Conservation (phyloP, 257 asterid species). For the Salvia hispanica region DNA sequence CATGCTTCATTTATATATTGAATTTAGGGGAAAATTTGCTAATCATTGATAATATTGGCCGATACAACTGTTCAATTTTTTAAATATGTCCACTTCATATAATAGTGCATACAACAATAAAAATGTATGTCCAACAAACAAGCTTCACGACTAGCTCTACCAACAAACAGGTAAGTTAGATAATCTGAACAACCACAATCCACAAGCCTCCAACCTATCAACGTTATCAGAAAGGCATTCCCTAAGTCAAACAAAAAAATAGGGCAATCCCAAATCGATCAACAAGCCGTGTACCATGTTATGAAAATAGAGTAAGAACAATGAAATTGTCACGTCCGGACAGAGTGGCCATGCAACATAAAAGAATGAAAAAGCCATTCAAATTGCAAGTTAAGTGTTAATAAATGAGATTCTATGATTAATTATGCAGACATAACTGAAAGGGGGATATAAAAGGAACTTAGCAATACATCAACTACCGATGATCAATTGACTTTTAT, state of each 20-base stretch:
- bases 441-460: not conserved
- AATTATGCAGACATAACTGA: not conserved
- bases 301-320: not conserved
- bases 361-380: not conserved
- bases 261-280: not conserved
- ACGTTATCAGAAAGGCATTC: constrained; percentile 2
- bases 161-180: not conserved
- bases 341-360: not conserved
- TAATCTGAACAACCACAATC: not conserved
- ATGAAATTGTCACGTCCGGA: not conserved
- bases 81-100: no score
- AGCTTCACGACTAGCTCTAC: not conserved
- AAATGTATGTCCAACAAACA: no score
- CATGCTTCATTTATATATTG: no score
- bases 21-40: no score
- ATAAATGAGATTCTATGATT: not conserved
- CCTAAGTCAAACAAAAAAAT: not conserved
- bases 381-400: not conserved
- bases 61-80: no score
- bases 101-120: no score
- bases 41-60: no score
- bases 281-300: not conserved
- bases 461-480: constrained; percentile 10
- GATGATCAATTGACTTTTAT: not conserved
- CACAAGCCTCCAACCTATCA: not conserved